These are phyloP conservation scores for Penicillium freii DNA, from an alignment of 2,329 filamentous ascomycete genomes.

Conservation along the genomic window DNA sequence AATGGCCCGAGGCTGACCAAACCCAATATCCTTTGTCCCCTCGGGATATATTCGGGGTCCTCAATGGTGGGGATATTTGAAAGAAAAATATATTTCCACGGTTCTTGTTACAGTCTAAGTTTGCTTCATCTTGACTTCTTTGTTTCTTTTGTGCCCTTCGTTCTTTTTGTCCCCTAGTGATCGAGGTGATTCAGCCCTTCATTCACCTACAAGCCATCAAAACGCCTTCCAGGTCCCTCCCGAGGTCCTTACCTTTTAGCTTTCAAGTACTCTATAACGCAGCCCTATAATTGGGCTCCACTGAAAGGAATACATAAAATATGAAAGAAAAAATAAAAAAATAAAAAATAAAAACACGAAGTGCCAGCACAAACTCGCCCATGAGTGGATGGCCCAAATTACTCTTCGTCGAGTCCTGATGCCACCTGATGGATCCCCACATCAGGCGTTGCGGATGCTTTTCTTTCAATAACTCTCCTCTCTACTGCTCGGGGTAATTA, in stretches of 20 bases:
- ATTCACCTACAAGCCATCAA: neutral
- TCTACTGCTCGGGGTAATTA: neutral
- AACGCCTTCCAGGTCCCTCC: neutral
- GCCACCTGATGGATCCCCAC: slow-evolving; percentile 15
- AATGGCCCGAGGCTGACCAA: neutral
- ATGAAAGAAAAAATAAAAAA: neutral
- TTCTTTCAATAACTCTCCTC: neutral
- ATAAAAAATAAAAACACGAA: neutral
- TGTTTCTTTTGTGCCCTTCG: neutral
- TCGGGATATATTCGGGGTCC: neutral
- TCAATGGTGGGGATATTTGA: neutral
- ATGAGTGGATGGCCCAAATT: slow-evolving; percentile 3
- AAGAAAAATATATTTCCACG: neutral
- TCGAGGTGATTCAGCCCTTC: neutral
- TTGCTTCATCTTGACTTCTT: neutral
- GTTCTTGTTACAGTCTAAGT: neutral
- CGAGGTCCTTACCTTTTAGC: neutral
- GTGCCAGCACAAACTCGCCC: slow-evolving; percentile 1
- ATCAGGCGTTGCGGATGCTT: slow-evolving; percentile 9
- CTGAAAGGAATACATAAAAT: neutral
- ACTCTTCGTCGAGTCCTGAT: neutral
- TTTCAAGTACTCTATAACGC: neutral
- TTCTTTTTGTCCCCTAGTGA: neutral
- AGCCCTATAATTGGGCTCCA: neutral
- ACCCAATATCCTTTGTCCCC: neutral